These are phyloP conservation scores for Dichotomopilus funicola DNA, from an alignment of 2,329 filamentous ascomycete species.

Conservation along the genomic window DNA sequence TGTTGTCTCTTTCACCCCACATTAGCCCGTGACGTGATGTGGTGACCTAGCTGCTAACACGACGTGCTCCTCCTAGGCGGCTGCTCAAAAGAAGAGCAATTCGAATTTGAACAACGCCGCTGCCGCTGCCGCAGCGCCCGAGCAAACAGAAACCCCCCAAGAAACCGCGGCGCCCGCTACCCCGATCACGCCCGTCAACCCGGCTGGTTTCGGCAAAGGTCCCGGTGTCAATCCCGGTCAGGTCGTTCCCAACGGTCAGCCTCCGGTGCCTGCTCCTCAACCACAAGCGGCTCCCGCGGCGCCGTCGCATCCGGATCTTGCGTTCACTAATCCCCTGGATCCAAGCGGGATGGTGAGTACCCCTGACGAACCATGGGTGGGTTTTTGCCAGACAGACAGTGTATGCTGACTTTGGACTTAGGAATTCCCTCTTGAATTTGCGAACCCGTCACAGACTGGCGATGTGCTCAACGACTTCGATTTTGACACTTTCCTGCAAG, in stretches of 20 bases:
- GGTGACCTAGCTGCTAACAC: conserved; percentile 14
- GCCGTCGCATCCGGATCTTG: conserved; percentile 42
- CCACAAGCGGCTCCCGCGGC: conserved; percentile 38
- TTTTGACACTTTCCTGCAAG: conserved; percentile 57
- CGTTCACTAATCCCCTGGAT: conserved; percentile 43
- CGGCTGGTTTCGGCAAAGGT: conserved; percentile 42
- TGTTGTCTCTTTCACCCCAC: neutral
- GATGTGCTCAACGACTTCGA: conserved; percentile 44
- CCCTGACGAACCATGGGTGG: too few species aligned
- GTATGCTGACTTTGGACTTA: too few species aligned
- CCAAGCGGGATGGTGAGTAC: conserved; percentile 38
- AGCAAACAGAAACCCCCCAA: conserved; percentile 44
- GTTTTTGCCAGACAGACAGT: too few species aligned
- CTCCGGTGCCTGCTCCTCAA: conserved; percentile 38
- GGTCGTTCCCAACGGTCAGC: conserved; percentile 38
- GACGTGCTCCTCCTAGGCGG: conserved; percentile 35
- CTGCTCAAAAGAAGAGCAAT: conserved; percentile 57
- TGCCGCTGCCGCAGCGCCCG: conserved; percentile 49
- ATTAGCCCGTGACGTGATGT: too few species aligned
- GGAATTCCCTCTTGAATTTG: too few species aligned
- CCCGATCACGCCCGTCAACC: conserved; percentile 55
- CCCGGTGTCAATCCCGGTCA: conserved; percentile 36
- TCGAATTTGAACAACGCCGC: conserved; percentile 43
- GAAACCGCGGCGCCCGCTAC: conserved; percentile 57
- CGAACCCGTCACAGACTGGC: conserved; percentile 14